A percentile compares a stretch with the other conserved stretches of the same genome.
These are phyloP conservation scores for Agrostemma githago DNA, from an alignment of 148 eudicot species.

Conservation along the genomic window DNA sequence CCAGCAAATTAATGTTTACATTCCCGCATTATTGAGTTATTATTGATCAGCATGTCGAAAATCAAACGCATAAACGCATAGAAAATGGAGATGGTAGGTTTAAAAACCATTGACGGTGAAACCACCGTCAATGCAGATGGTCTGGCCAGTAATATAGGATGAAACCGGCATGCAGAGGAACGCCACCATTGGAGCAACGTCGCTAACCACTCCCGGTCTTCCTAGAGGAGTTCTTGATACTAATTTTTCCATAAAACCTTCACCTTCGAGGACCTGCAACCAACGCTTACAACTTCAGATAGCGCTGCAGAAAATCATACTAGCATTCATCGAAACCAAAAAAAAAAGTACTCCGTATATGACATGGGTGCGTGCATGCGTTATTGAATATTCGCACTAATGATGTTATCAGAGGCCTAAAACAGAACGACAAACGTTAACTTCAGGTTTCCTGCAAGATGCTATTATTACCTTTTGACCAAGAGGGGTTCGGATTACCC, in stretches of 20 bases:
- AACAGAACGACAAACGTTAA: not conserved
- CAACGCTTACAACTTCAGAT: not conserved
- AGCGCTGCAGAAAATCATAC: not conserved
- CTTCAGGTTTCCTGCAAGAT: not conserved
- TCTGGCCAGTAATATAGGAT: constrained; percentile 44
- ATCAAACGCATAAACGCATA: not conserved
- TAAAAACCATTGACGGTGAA: constrained; percentile 16
- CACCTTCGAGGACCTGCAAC: constrained; percentile 4
- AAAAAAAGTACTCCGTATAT: too few relatives aligned
- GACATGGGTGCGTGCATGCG: too few relatives aligned
- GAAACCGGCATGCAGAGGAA: constrained; percentile 21
- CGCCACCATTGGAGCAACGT: constrained; percentile 18
- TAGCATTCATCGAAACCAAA: too few relatives aligned
- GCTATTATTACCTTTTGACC: constrained; percentile 36
- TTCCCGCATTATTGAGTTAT: too few relatives aligned
- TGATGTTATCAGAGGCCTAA: too few relatives aligned
- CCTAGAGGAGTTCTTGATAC: constrained; percentile 33
- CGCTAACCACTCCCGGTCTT: constrained; percentile 33
- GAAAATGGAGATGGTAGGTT: not conserved
- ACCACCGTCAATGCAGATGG: constrained; percentile 48
- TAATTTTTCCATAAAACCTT: constrained; percentile 3
- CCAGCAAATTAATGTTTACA: too few relatives aligned
- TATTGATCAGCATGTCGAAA: too few relatives aligned
- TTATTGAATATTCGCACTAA: too few relatives aligned
- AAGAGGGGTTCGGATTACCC: constrained; percentile 42